Evolutionary conservation across 768 basidiomycete genomes (phyloP).

Genomic region (Auricularia cornea): DNA sequence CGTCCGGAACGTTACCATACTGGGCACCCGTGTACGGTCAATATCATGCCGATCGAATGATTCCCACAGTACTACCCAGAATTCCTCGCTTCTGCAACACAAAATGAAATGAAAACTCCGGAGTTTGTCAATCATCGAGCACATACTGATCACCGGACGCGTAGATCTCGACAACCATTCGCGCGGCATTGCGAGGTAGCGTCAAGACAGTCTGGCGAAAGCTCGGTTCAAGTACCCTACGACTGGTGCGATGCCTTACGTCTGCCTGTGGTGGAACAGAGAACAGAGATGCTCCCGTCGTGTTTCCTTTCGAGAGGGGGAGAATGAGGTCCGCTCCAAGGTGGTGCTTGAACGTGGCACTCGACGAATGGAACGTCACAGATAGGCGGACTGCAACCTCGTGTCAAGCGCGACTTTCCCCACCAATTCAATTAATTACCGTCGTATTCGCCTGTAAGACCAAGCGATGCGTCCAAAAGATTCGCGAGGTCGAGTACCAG

Average conservation of each 20-base stretch:
- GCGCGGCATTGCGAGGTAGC: slow-evolving; percentile 5
- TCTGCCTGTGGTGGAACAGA: slow-evolving; percentile 5
- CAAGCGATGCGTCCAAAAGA: slow-evolving; percentile 2
- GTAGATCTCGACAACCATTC: slow-evolving; percentile 10
- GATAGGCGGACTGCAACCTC: not conserved
- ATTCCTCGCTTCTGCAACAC: slow-evolving; percentile 3
- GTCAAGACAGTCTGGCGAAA: not conserved
- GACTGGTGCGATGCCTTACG: not conserved
- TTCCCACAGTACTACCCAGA: too few relatives aligned
- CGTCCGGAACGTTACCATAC: slow-evolving; percentile 10
- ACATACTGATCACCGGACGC: slow-evolving; percentile 9
- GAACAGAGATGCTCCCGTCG: not conserved
- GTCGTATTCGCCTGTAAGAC: slow-evolving; percentile 7
- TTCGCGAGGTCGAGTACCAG: slow-evolving; percentile 6
- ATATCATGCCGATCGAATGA: not conserved
- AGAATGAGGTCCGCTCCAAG: slow-evolving; percentile 4
- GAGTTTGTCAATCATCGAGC: too few relatives aligned
- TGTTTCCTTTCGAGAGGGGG: slow-evolving; percentile 2
- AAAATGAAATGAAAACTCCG: too few relatives aligned
- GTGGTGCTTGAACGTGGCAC: not conserved
- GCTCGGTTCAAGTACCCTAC: not conserved
- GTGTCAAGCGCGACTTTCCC: not conserved
- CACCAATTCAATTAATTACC: slow-evolving; percentile 1
- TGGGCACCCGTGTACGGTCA: not conserved
- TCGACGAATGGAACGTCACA: slow-evolving; percentile 4